Base-by-base conservation (phyloP, 2,329 filamentous ascomycete genomes). In the Colletotrichum noveboracense region DNA sequence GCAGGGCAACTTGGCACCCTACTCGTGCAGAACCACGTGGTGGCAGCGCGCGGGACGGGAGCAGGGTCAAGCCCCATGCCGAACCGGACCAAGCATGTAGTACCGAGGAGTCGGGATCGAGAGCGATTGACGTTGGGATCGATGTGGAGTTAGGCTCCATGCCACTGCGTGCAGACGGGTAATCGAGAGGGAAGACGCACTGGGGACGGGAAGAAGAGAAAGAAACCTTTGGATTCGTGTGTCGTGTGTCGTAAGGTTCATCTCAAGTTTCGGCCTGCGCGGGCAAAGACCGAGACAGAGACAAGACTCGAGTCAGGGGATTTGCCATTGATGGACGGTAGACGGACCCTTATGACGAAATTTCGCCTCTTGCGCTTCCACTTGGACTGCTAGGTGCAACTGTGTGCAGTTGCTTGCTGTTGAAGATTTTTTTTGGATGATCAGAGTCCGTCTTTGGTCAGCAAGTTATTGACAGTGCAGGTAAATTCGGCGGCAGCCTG, bases 221-320 rank as follows among this genome's bases (percentile, higher is more conserved):
- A 62, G 16, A 43, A 55, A 66, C 36, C 34, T 62, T 48, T 12
- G 3, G 10, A 21, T 60, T 60, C 66, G 38, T 68, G 38, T 58
- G 58, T 24, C 68, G 67, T 61, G 28, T 66, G 68, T 30, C 26
- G 52, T 32, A 72, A 64, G 38, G 73, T 75, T 75, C 73, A 36
- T 75, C 73, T 75, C 69, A 65, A 67, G 70, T 64, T 48, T 34
- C 30, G 16, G 48, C 26, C 9, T 24, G 14, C 32, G 26, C 38
- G 62, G 38, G 38, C 26, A 28, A 66, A n/a, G 38, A 48, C 64
- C 26, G 62, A 24, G n/a, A 16, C 26, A 34, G 21, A 24, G 55
- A 28, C 36, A 30, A 30, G 16, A 66, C 52, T 56, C 55, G 69
- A 75, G 73, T 72, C 73, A 75, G 56, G 21, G 26, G 21, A n/a